These are phyloP conservation scores for Earliella scabrosa DNA, from an alignment of 1,284 basidiomycete species.

Conservation along the genomic window DNA sequence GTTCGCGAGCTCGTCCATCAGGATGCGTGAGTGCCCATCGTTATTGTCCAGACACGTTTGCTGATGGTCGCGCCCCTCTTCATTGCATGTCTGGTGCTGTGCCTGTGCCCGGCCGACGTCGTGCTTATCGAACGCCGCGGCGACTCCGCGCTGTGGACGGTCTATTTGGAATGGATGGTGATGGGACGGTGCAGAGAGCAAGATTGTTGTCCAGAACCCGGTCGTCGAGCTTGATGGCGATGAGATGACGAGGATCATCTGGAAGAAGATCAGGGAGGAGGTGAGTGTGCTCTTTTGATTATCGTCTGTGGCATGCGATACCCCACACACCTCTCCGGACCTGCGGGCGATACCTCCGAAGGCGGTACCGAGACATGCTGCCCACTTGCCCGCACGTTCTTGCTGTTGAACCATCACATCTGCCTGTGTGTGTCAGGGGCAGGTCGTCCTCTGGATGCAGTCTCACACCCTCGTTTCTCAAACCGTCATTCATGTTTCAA, in stretches of 20 bases:
- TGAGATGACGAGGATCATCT: constrained; percentile 98
- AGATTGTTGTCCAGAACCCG: constrained; percentile 89
- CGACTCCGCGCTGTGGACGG: not conserved
- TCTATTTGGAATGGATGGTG: constrained; percentile 3
- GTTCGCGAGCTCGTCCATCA: constrained; percentile 33
- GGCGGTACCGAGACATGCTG: no score
- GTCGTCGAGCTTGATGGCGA: constrained; percentile 97
- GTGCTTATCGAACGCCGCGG: no score
- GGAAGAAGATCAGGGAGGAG: constrained; percentile 98
- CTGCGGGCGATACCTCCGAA: no score
- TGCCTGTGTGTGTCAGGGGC: no score
- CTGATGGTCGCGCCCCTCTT: not conserved
- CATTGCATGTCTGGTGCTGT: not conserved
- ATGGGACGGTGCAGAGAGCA: constrained; percentile 39
- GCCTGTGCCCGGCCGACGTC: not conserved
- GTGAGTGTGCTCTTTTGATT: constrained; percentile 46
- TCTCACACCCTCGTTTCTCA: no score
- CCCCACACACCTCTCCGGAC: no score
- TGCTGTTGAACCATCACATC: no score
- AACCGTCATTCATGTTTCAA: no score
- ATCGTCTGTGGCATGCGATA: no score
- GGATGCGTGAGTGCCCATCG: constrained; percentile 33
- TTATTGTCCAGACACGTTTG: not conserved
- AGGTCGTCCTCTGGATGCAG: no score
- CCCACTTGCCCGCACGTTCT: no score